phyloP scores from a whole-genome alignment of 495 filamentous ascomycete species.

The Podospora australis region DNA sequence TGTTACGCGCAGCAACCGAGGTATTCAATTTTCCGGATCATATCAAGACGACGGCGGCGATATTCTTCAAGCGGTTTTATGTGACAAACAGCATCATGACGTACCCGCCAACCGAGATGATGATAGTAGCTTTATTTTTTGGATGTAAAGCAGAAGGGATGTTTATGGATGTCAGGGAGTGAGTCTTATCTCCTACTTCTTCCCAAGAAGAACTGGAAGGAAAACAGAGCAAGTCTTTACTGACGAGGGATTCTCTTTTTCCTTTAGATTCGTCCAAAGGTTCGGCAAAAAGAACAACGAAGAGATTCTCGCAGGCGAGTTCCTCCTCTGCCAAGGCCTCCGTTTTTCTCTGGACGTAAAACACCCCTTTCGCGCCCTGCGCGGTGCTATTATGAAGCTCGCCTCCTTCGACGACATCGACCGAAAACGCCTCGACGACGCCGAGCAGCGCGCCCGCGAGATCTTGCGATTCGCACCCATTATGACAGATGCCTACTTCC shows the following conservation, averaged over 20 bases:
- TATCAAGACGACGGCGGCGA: slow-evolving; percentile 82
- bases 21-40: slow-evolving; percentile 72
- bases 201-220: neutral
- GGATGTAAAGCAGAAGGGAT: slow-evolving; percentile 85
- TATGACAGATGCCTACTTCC: slow-evolving; percentile 89
- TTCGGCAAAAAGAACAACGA: slow-evolving; percentile 54
- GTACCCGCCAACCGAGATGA: slow-evolving; percentile 80
- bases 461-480: slow-evolving; percentile 72
- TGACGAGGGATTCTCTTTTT: slow-evolving; percentile 6
- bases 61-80: slow-evolving; percentile 92
- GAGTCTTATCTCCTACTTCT: slow-evolving; percentile 22
- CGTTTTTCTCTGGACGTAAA: slow-evolving; percentile 88
- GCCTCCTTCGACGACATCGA: slow-evolving; percentile 41
- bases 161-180: slow-evolving; percentile 65
- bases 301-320: slow-evolving; percentile 82
- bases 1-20: slow-evolving; percentile 66
- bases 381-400: slow-evolving; percentile 82
- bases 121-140: slow-evolving; percentile 81
- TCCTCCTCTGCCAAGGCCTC: slow-evolving; percentile 84
- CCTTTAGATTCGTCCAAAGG: slow-evolving; percentile 42
- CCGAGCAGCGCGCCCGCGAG: slow-evolving; percentile 63
- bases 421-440: slow-evolving; percentile 49
- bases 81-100: slow-evolving; percentile 91
- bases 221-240: too few species aligned
- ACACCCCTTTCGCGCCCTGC: slow-evolving; percentile 82